These are phyloP conservation scores for Massarina eburnea DNA, from an alignment of 2,329 filamentous ascomycete species.

Conservation along the genomic window DNA sequence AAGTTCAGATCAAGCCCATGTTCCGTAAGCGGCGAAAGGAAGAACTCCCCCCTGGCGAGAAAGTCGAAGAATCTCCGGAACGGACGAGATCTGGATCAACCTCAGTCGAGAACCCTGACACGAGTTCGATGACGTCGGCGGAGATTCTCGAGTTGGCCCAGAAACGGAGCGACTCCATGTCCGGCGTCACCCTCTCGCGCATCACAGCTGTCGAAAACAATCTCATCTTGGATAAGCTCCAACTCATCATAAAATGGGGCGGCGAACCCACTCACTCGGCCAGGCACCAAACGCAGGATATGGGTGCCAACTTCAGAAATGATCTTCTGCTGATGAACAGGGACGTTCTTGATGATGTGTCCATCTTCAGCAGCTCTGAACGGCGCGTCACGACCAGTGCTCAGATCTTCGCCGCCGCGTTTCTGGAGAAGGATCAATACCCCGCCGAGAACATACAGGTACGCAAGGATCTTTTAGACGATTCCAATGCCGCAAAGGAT, in stretches of 20 bases:
- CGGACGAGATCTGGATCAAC: constrained; percentile 19
- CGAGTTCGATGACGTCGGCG: constrained; percentile 20
- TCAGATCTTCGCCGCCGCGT: constrained; percentile 91
- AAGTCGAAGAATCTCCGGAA: constrained; percentile 33
- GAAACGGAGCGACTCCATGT: constrained; percentile 73
- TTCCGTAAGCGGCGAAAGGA: constrained; percentile 84
- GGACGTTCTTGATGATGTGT: constrained; percentile 87
- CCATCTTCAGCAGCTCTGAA: constrained; percentile 95
- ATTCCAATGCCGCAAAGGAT: constrained; percentile 97
- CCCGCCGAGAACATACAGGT: constrained; percentile 84
- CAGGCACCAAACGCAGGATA: constrained; percentile 90
- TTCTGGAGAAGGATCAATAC: constrained; percentile 83
- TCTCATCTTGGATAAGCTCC: constrained; percentile 89
- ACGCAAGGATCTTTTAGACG: constrained; percentile 91
- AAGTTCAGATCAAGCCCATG: constrained; percentile 99
- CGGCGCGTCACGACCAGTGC: constrained; percentile 92
- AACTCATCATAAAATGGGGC: constrained; percentile 98
- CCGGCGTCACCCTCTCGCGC: constrained; percentile 87
- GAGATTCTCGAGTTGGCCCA: constrained; percentile 25
- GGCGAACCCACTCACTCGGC: constrained; percentile 97
- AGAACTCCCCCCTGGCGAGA: constrained; percentile 47
- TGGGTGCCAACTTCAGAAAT: constrained; percentile 94
- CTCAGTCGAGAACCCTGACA: constrained; percentile 23
- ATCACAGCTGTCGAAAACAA: constrained; percentile 93
- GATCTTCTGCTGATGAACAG: constrained; percentile 91